phyloP scores from a whole-genome alignment of 129 eudicot species.

The Pulicaria dysenterica region DNA sequence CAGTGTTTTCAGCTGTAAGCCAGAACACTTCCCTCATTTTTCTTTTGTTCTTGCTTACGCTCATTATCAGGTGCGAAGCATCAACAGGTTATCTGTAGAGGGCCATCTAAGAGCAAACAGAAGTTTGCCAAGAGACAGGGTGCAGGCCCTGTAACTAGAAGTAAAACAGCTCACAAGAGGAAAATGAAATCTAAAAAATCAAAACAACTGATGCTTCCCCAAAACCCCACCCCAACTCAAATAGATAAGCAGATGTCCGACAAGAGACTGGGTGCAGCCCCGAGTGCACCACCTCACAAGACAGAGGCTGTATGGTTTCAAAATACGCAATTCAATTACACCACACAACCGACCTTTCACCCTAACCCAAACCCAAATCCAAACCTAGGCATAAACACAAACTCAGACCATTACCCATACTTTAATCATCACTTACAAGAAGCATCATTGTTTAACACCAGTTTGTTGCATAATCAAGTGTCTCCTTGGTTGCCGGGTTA shows the following conservation, averaged over 20 bases:
- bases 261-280: background rate
- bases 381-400: too few relatives aligned
- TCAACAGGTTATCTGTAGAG: slow-evolving; percentile 34
- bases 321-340: background rate
- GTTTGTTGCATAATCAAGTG: slow-evolving; percentile 1
- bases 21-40: background rate
- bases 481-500: slow-evolving; percentile 3
- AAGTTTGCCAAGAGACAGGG: slow-evolving; percentile 4
- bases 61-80: slow-evolving; percentile 45
- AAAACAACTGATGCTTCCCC: slow-evolving; percentile 1
- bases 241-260: slow-evolving; percentile 21
- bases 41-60: background rate
- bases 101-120: slow-evolving; percentile 24
- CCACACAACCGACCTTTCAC: slow-evolving; percentile 9
- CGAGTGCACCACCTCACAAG: slow-evolving; percentile 6
- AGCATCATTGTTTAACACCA: slow-evolving; percentile 13
- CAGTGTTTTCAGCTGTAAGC: slow-evolving; percentile 1
- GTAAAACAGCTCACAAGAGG: slow-evolving; percentile 3
- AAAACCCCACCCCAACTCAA: background rate
- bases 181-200: slow-evolving; percentile 14
- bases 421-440: slow-evolving; percentile 29
- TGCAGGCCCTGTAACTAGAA: background rate
- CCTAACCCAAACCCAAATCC: background rate
- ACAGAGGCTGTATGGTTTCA: slow-evolving; percentile 11
- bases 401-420: background rate